Conservation (phyloP, 2,329 filamentous ascomycete genomes). For the Leptographium radiaticola region DNA sequence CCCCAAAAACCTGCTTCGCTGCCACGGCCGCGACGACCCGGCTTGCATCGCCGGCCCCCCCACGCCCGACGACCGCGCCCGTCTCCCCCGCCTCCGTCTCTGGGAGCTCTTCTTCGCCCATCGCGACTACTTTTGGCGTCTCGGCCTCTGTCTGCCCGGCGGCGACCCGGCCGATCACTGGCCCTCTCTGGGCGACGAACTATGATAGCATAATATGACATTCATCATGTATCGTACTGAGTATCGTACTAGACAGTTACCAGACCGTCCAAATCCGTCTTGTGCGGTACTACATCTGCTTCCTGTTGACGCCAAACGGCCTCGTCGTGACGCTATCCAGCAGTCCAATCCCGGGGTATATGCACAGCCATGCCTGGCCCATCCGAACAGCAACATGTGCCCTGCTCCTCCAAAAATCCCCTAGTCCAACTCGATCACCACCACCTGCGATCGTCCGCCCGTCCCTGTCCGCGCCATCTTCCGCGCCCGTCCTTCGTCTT, state of each 20-base stretch:
- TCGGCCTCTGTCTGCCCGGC: slow-evolving; percentile 79
- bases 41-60: slow-evolving; percentile 53
- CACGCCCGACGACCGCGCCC: background rate
- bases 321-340: too few relatives aligned
- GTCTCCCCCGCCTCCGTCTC: slow-evolving; percentile 56
- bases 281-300: too few relatives aligned
- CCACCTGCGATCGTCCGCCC: background rate
- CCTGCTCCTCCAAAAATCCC: background rate
- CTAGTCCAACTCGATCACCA: slow-evolving; percentile 8
- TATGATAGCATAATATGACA: background rate
- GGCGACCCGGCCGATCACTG: slow-evolving; percentile 49
- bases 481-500: background rate
- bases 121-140: slow-evolving; percentile 89
- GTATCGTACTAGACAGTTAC: too few relatives aligned
- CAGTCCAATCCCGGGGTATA: background rate
- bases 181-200: slow-evolving; percentile 4
- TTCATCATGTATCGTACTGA: too few relatives aligned
- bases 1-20: slow-evolving; percentile 55
- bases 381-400: too few relatives aligned
- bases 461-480: background rate
- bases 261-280: too few relatives aligned
- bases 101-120: slow-evolving; percentile 92
- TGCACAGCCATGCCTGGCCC: background rate
- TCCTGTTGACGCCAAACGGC: too few relatives aligned
- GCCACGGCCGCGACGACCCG: slow-evolving; percentile 57